Percentiles rank a stretch among this genome's conserved stretches.
phyloP scores from a whole-genome alignment of 257 asterid species.

The Verbena officinalis region DNA sequence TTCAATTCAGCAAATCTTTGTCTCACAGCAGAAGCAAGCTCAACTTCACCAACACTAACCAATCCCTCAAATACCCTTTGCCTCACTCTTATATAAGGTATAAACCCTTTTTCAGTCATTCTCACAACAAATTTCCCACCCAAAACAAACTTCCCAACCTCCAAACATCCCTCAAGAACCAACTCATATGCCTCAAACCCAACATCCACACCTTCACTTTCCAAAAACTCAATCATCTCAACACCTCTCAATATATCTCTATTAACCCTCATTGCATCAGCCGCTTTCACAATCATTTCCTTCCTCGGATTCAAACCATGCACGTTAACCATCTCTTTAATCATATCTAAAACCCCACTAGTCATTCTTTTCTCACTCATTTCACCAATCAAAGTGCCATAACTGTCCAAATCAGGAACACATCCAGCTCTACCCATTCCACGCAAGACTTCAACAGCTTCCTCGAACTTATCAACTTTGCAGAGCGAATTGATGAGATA shows the following conservation, averaged over 20 bases:
- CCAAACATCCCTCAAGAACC: slow-evolving; percentile 77
- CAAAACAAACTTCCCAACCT: slow-evolving; percentile 40
- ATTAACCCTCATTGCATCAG: slow-evolving; percentile 57
- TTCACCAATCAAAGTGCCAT: slow-evolving; percentile 54
- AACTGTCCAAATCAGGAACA: slow-evolving; percentile 69
- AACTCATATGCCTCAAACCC: slow-evolving; percentile 71
- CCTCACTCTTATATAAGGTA: slow-evolving; percentile 49
- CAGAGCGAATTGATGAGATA: slow-evolving; percentile 74
- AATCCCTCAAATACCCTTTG: slow-evolving; percentile 69
- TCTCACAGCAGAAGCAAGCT: slow-evolving; percentile 65
- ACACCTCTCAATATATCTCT: slow-evolving; percentile 63
- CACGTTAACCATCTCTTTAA: slow-evolving; percentile 66
- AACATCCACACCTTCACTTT: slow-evolving; percentile 45
- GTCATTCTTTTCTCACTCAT: slow-evolving; percentile 56
- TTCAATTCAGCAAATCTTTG: slow-evolving; percentile 57
- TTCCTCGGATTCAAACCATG: slow-evolving; percentile 66
- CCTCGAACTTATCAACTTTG: slow-evolving; percentile 57
- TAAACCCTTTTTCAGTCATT: slow-evolving; percentile 57
- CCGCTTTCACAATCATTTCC: slow-evolving; percentile 53
- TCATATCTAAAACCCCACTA: slow-evolving; percentile 35
- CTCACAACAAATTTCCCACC: slow-evolving; percentile 45
- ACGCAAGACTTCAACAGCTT: slow-evolving; percentile 55
- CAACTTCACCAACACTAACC: slow-evolving; percentile 58
- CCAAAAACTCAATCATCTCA: slow-evolving; percentile 67
- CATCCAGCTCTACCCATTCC: slow-evolving; percentile 70